Conservation (phyloP, 2,329 filamentous ascomycete genomes). For the Aspergillus candidus region DNA sequence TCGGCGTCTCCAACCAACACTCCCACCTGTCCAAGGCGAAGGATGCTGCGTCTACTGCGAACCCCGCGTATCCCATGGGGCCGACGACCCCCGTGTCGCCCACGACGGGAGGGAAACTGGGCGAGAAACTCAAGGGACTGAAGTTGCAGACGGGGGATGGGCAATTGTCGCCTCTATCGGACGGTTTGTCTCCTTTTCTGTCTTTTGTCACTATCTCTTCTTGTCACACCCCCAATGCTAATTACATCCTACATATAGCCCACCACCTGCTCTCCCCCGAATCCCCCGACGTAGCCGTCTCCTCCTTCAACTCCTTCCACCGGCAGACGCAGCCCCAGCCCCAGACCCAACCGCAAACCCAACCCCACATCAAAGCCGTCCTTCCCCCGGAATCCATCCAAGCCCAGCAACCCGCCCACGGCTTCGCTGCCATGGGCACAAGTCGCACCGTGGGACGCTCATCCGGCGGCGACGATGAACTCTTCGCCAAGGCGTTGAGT, state of each 20-base stretch:
- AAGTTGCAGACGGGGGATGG: slow-evolving; percentile 68
- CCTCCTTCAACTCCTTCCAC: slow-evolving; percentile 57
- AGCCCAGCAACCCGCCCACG: slow-evolving; percentile 25
- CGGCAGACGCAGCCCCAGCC: slow-evolving; percentile 15
- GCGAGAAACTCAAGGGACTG: slow-evolving; percentile 73
- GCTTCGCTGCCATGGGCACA: slow-evolving; percentile 25
- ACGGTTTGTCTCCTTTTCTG: slow-evolving; percentile 41
- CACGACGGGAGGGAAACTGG: slow-evolving; percentile 60
- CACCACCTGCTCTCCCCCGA: slow-evolving; percentile 55
- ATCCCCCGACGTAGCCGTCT: slow-evolving; percentile 57
- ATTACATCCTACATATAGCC: slow-evolving; percentile 4
- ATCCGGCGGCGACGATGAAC: slow-evolving; percentile 56
- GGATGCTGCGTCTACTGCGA: no score
- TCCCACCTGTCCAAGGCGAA: no score
- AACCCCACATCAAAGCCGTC: slow-evolving; percentile 21
- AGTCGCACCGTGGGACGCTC: slow-evolving; percentile 30
- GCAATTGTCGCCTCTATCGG: slow-evolving; percentile 52
- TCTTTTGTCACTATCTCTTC: background rate
- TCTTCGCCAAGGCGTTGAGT: slow-evolving; percentile 83
- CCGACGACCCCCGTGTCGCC: slow-evolving; percentile 57
- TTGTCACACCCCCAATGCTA: background rate
- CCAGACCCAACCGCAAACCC: slow-evolving; percentile 11
- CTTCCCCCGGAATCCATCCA: slow-evolving; percentile 36
- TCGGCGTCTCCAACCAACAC: slow-evolving; percentile 48
- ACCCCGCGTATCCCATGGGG: slow-evolving; percentile 25